Conservation (phyloP, 257 asterid species). For the Gentiana dahurica region DNA sequence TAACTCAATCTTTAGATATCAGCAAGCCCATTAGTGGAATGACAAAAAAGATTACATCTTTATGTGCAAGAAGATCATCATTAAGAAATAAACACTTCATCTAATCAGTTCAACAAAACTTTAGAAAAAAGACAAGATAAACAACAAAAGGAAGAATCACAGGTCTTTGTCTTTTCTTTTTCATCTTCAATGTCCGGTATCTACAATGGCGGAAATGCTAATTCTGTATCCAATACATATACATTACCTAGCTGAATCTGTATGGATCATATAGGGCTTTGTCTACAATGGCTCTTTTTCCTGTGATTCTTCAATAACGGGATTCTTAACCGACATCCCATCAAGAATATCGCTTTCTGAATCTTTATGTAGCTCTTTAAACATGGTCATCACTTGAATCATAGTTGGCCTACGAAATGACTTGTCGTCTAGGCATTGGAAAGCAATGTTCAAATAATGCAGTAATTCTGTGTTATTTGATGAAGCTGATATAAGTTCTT, state of each 20-base stretch:
- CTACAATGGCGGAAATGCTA: not conserved
- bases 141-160: too few relatives aligned
- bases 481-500: conserved; percentile 35
- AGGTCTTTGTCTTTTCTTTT: too few relatives aligned
- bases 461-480: conserved; percentile 60
- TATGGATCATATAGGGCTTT: not conserved
- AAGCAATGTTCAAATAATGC: conserved; percentile 67
- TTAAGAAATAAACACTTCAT: too few relatives aligned
- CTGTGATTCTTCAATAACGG: conserved; percentile 65
- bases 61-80: too few relatives aligned
- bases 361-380: conserved; percentile 65
- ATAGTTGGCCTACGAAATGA: conserved; percentile 76
- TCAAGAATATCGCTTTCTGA: conserved; percentile 74
- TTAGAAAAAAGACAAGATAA: too few relatives aligned
- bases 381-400: conserved; percentile 96
- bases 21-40: too few relatives aligned
- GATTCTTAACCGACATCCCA: conserved; percentile 59
- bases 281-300: conserved; percentile 36
- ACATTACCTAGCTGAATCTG: not conserved
- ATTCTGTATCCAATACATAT: not conserved
- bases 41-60: too few relatives aligned
- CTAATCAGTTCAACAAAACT: too few relatives aligned
- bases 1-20: too few relatives aligned
- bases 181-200: conserved; percentile 3
- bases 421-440: conserved; percentile 82